Conservation (phyloP, 108 stramenopile genomes). For the Pseudonitzschia multiseries region DNA sequence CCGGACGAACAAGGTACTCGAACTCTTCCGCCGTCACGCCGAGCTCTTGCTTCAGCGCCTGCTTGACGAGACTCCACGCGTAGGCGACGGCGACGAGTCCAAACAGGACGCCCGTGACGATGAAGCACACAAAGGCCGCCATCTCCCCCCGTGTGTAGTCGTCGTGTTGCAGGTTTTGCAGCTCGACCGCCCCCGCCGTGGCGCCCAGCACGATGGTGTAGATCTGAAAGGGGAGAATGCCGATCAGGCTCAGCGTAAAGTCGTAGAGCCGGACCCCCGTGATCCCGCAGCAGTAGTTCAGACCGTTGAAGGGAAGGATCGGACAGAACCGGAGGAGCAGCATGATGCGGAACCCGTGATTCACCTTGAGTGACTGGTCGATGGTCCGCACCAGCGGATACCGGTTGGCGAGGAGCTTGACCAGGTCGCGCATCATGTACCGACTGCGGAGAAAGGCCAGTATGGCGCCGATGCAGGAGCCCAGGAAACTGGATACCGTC, state of each 20-base stretch:
- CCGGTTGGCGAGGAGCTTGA: conserved; percentile 59
- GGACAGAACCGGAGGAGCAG: conserved; percentile 62
- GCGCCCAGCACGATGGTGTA: conserved; percentile 31
- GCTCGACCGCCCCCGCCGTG: conserved; percentile 27
- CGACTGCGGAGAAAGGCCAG: conserved; percentile 63
- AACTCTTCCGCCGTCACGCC: conserved; percentile 27
- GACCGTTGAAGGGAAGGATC: conserved; percentile 64
- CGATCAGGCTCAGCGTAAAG: conserved; percentile 32
- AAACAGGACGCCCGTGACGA: conserved; percentile 22
- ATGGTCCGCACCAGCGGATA: conserved; percentile 64
- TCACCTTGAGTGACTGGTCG: conserved; percentile 54
- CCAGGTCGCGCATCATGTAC: conserved; percentile 73
- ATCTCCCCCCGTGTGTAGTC: conserved; percentile 15
- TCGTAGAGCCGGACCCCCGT: conserved; percentile 38
- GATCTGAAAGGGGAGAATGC: conserved; percentile 36
- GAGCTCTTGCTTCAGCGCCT: conserved; percentile 26
- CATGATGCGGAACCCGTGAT: conserved; percentile 67
- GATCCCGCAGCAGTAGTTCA: conserved; percentile 64
- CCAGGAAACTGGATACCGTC: conserved; percentile 54
- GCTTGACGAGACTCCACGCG: conserved; percentile 29
- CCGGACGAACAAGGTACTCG: conserved; percentile 19
- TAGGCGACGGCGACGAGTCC: conserved; percentile 26
- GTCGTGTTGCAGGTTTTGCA: conserved; percentile 2
- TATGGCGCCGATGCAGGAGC: conserved; percentile 50
- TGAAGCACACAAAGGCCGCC: conserved; percentile 17